Base-by-base conservation (phyloP, 768 basidiomycete species). In the Trametes cingulata region DNA sequence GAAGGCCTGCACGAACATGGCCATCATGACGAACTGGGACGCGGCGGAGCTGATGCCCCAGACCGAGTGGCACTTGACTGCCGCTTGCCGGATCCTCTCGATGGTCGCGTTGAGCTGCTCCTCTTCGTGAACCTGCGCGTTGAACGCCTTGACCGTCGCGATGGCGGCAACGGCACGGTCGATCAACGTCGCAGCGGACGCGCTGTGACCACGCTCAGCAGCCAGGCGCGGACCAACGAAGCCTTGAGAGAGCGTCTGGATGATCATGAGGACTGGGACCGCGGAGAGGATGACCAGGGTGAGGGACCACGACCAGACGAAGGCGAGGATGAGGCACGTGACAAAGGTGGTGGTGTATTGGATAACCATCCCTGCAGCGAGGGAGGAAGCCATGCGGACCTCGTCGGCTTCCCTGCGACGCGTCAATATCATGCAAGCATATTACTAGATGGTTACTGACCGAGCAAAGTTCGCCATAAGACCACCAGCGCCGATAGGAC, bases 1-100 rank as follows among this genome's bases (percentile, higher is more conserved):
- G 75, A 98, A 98, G 0, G 88, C 95, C 68, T 94, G 89, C 8
- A 98, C 93, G 74, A 98, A 99, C 86, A 97, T 95, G 25, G 83
- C 83, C 81, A 95, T 87, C 67, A 90, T 83, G 58, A 90, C 80
- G 70, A 97, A 95, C 67, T 95, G 92, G 2, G 82, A 83, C 14
- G 87, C 60, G 19, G 84, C 89, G 1, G 80, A 74, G 4, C 87
- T 85, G 36, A 86, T 27, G 1, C 88, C 92, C 94, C 95, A 98
- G 3, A 95, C 78, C 22, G 78, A 70, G 58, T 85, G 83, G 45
- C 91, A 80, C 25, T 75, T 76, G 46, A 76, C 72, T 12, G 88
- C 83, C 6, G 83, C 79, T 0, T 51, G 62, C 20, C 78, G 77
- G 6, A 87, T 74, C 33, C 71, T 68, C 24, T 73, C 66, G 43